These are phyloP conservation scores for Brettanomyces bruxellensis DNA, from an alignment of 805 yeast species.

Conservation along the genomic window DNA sequence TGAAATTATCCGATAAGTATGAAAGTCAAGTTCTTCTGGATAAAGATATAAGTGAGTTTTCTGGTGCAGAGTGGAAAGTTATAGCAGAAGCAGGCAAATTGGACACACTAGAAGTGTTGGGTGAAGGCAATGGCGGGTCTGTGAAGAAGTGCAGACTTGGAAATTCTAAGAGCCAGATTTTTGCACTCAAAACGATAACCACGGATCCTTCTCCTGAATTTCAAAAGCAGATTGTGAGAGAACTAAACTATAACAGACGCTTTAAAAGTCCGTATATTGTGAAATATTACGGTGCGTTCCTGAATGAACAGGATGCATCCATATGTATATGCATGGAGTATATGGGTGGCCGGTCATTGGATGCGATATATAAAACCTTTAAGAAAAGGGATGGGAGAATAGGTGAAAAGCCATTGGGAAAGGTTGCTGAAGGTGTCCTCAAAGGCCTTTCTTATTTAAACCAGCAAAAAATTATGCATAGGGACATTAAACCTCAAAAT, in stretches of 20 bases:
- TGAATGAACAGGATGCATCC: slow-evolving; percentile 65
- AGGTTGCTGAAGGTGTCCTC: slow-evolving; percentile 79
- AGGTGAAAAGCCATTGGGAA: slow-evolving; percentile 88
- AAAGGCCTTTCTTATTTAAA: slow-evolving; percentile 83
- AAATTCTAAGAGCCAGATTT: slow-evolving; percentile 45
- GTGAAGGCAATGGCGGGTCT: slow-evolving; percentile 93
- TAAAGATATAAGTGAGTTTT: slow-evolving; percentile 17
- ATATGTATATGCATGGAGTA: slow-evolving; percentile 95
- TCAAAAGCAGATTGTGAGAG: slow-evolving; percentile 85
- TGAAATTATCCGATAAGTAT: neutral
- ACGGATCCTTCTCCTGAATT: slow-evolving; percentile 77
- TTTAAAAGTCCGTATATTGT: slow-evolving; percentile 83
- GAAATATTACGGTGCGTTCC: slow-evolving; percentile 85
- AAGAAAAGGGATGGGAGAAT: slow-evolving; percentile 71
- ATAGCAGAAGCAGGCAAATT: slow-evolving; percentile 54
- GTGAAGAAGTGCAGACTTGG: slow-evolving; percentile 70
- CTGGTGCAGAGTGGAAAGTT: slow-evolving; percentile 68
- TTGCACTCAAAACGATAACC: slow-evolving; percentile 74
- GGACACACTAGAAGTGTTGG: slow-evolving; percentile 59
- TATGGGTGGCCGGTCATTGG: slow-evolving; percentile 89
- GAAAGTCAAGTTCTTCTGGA: neutral
- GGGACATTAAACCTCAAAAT: slow-evolving; percentile 95
- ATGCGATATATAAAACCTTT: slow-evolving; percentile 79
- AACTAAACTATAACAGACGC: slow-evolving; percentile 76
- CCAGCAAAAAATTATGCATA: slow-evolving; percentile 78